Conservation (phyloP, 768 basidiomycete species). For the Suillus plorans region DNA sequence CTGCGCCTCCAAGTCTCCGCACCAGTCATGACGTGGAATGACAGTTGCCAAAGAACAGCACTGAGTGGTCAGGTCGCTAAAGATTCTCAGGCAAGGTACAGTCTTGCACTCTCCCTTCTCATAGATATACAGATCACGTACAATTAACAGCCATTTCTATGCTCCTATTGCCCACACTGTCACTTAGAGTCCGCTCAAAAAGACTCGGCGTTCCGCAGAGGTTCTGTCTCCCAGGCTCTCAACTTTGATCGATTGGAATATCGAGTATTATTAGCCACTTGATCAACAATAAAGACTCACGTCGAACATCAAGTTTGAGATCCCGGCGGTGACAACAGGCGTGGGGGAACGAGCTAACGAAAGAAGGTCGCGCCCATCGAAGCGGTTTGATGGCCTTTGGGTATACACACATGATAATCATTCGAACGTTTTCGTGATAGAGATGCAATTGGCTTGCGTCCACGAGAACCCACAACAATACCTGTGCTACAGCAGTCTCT, state of each 20-base stretch:
- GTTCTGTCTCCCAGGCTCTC: constrained; percentile 27
- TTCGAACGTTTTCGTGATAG: not conserved
- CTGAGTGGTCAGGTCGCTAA: not conserved
- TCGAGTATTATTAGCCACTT: constrained; percentile 11
- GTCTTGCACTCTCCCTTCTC: constrained; percentile 12
- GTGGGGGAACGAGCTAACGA: constrained; percentile 8
- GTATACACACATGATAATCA: not conserved
- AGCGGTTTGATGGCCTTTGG: constrained; percentile 11
- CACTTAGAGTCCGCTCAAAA: constrained; percentile 9
- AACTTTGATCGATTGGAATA: constrained; percentile 14
- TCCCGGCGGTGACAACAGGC: constrained; percentile 11
- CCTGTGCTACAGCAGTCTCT: not conserved
- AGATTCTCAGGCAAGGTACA: constrained; percentile 26
- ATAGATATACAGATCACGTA: constrained; percentile 28
- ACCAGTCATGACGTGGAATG: constrained; percentile 12
- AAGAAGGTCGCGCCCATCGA: constrained; percentile 14
- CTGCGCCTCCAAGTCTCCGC: constrained; percentile 10
- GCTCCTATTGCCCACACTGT: constrained; percentile 14
- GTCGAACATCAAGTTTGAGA: constrained; percentile 20
- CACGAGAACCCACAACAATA: not conserved
- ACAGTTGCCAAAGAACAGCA: constrained; percentile 12
- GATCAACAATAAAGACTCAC: constrained; percentile 21
- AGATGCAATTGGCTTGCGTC: not conserved
- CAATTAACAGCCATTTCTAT: constrained; percentile 10
- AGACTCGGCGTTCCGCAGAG: constrained; percentile 12